phyloP scores from a whole-genome alignment of 352 stramenopile genomes.

The Pythium oligandrum region DNA sequence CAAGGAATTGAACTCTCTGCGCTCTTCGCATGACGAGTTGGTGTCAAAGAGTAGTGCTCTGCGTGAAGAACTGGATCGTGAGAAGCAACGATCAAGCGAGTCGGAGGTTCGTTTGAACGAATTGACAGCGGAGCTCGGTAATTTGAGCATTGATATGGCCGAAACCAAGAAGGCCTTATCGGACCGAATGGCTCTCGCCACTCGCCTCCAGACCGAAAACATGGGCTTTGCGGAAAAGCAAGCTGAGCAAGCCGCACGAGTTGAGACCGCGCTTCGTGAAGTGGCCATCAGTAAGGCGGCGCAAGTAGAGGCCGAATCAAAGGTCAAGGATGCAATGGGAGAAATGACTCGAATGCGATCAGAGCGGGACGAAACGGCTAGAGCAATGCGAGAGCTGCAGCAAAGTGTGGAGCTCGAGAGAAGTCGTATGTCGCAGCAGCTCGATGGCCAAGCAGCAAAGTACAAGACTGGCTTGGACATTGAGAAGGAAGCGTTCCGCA shows the following conservation, averaged over 20 bases:
- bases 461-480: constrained; percentile 22
- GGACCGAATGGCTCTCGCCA: constrained; percentile 73
- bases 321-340: constrained; percentile 48
- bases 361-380: constrained; percentile 44
- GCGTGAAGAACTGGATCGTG: constrained; percentile 29
- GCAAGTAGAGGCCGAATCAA: constrained; percentile 39
- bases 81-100: constrained; percentile 32
- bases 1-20: constrained; percentile 21
- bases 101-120: constrained; percentile 43
- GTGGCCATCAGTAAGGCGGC: constrained; percentile 33
- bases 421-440: constrained; percentile 24
- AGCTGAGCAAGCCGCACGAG: constrained; percentile 68
- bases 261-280: constrained; percentile 65
- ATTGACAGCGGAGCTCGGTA: constrained; percentile 55
- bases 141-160: constrained; percentile 65
- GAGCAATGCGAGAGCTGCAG: constrained; percentile 24
- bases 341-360: constrained; percentile 49
- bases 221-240: constrained; percentile 78
- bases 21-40: constrained; percentile 24
- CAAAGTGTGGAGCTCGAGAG: constrained; percentile 46
- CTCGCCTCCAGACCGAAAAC: constrained; percentile 81
- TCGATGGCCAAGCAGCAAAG: constrained; percentile 24
- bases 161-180: constrained; percentile 84
- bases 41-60: constrained; percentile 24
- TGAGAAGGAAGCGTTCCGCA: constrained; percentile 42